phyloP scores from a whole-genome alignment of 83 land plant species.

The Isoetes engelmannii region DNA sequence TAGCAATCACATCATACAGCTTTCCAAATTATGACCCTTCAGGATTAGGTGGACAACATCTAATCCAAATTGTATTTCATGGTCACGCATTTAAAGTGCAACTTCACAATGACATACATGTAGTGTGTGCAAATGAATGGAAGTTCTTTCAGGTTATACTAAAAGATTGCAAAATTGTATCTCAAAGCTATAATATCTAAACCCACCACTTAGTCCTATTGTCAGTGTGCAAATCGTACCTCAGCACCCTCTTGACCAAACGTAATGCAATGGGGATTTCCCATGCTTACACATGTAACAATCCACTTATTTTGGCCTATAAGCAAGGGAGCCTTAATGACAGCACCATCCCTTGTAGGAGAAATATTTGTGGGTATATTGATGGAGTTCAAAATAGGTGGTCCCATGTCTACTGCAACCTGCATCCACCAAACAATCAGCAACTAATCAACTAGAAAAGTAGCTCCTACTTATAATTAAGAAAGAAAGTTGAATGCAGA shows the following conservation, averaged over 20 bases:
- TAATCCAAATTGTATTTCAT: no score
- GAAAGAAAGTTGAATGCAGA: no score
- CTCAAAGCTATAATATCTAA: no score
- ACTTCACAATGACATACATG: no score
- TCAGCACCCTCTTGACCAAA: constrained; percentile 51
- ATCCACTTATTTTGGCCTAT: constrained; percentile 69
- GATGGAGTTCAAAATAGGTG: constrained; percentile 61
- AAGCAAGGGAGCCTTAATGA: constrained; percentile 53
- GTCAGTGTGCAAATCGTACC: constrained; percentile 19
- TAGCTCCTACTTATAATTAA: neutral
- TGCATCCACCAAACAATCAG: constrained; percentile 20
- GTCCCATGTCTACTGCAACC: constrained; percentile 97
- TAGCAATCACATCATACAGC: no score
- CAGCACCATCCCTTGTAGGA: constrained; percentile 47
- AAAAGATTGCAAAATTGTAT: no score
- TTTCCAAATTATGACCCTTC: no score
- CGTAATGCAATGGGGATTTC: constrained; percentile 93
- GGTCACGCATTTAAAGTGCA: no score
- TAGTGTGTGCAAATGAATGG: no score
- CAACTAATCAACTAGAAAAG: neutral
- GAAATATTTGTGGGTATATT: constrained; percentile 75
- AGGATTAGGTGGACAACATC: no score
- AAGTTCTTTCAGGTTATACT: no score
- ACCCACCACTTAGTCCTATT: no score
- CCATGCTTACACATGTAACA: constrained; percentile 99